phyloP scores from a whole-genome alignment of 2,329 filamentous ascomycete genomes.

The Trichoderma afroharzianum region DNA sequence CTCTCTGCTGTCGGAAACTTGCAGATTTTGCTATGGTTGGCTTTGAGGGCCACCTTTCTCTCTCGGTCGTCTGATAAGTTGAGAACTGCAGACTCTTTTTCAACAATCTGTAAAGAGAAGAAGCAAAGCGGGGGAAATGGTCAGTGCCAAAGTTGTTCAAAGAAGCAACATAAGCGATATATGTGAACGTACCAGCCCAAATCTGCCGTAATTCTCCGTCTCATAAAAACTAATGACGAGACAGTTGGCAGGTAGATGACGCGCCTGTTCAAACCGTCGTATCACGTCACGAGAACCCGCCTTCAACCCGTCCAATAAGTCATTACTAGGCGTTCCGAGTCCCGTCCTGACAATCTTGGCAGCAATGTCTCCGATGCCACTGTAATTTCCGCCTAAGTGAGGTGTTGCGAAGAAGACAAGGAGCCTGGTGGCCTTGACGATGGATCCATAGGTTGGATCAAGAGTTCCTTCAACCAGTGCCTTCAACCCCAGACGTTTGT shows the following conservation, averaged over 20 bases:
- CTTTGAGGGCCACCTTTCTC: background rate
- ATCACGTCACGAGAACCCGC: slow-evolving; percentile 7
- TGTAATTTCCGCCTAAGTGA: slow-evolving; percentile 7
- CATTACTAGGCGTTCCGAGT: background rate
- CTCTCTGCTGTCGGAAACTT: slow-evolving; percentile 8
- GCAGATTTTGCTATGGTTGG: slow-evolving; percentile 12
- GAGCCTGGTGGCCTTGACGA: background rate
- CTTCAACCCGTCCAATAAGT: slow-evolving; percentile 2
- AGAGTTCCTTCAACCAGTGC: slow-evolving; percentile 15
- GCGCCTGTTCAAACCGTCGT: background rate
- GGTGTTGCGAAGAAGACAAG: slow-evolving; percentile 17
- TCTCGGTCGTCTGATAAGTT: background rate
- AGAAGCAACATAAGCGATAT: background rate
- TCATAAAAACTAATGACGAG: slow-evolving; percentile 12
- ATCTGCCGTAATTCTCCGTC: slow-evolving; percentile 1
- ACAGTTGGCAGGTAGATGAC: background rate
- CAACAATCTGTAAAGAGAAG: background rate
- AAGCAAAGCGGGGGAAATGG: background rate
- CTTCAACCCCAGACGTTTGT: background rate
- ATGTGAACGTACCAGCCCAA: background rate
- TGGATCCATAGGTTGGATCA: background rate
- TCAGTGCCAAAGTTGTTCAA: background rate
- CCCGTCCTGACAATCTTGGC: background rate
- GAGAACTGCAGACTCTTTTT: background rate
- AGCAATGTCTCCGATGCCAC: background rate